Base-by-base conservation (phyloP, 805 yeast genomes). In the Starmerella sirachaensis region DNA sequence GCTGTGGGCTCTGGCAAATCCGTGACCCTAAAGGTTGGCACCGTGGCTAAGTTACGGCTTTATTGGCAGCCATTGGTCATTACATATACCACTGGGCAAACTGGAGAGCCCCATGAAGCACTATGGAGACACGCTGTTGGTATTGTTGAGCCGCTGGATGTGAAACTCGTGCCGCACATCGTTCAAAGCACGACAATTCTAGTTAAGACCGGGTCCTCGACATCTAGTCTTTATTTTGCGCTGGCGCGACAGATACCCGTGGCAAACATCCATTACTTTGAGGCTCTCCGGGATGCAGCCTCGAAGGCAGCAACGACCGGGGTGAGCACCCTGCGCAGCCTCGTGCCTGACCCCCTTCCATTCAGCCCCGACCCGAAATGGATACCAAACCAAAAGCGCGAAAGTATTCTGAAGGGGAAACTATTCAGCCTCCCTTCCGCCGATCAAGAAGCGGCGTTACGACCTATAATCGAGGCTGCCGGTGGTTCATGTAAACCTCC, bases 181-280 rank as follows among this genome's bases (percentile, higher is more conserved):
- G 31, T 48, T 3, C 42, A 50, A 11, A 35, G 50, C 13, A 60
- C 63, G 1, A 51, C 55, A 13, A 56, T 50, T 19, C 41, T 52
- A 13, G 43, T 60, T 14, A 46, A 51, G 37, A 48, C 47, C 5
- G 41, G 47, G 19, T 40, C 42, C 29, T 34, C 47, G 19, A 51
- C 64, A 2, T 40, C 57, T n/a, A 53, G 53, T 26, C 37, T 57
- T 3, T 40, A 60, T 20, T 56, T 51, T 13, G 66, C 68, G 0
- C 37, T 63, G 38, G 46, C 57, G 13, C 35, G 41, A 6, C 49
- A 46, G 8, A 46, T 61, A 0, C 62, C 64, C 1, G 44, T 64
- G 2, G 56, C 57, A 2, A 45, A 42, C 10, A 34, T 38, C 6
- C 53, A 45, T 1, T 61, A 43, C 37, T 38, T 50, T 1, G 38